These are phyloP conservation scores for Debaryomyces sp. DNA, from an alignment of 1,139 yeast species.

Conservation along the genomic window DNA sequence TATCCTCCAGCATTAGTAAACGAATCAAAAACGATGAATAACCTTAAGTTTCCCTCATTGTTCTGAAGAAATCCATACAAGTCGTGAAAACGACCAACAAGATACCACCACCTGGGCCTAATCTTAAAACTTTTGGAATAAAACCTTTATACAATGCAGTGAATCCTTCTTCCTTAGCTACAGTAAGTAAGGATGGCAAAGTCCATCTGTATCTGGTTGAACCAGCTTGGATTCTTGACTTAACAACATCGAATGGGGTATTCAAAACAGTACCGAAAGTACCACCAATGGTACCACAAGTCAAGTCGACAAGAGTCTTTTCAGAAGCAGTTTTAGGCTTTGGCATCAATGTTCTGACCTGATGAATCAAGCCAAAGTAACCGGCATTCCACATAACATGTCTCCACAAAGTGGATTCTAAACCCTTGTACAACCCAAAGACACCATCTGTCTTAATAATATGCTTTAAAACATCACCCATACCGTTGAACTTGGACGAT, in stretches of 20 bases:
- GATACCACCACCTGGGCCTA: conserved; percentile 99
- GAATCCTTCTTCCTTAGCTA: conserved; percentile 88
- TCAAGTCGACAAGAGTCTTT: conserved; percentile 81
- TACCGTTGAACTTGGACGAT: conserved; percentile 79
- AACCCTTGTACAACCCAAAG: conserved; percentile 86
- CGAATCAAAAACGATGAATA: background rate
- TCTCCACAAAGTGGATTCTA: conserved; percentile 97
- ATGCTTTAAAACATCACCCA: conserved; percentile 77
- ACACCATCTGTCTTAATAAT: conserved; percentile 77
- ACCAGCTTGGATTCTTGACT: conserved; percentile 94
- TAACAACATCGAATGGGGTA: conserved; percentile 98
- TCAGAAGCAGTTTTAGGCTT: conserved; percentile 67
- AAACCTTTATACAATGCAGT: conserved; percentile 90
- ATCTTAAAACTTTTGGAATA: conserved; percentile 93
- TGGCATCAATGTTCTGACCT: conserved; percentile 79
- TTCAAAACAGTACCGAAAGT: conserved; percentile 90
- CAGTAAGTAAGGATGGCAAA: conserved; percentile 72
- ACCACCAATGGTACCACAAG: conserved; percentile 96
- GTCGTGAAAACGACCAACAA: conserved; percentile 92
- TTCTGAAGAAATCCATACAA: conserved; percentile 92
- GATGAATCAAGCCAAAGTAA: conserved; percentile 93
- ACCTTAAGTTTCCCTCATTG: conserved; percentile 42
- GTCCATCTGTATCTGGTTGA: conserved; percentile 91
- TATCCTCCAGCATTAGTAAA: background rate
- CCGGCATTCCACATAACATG: conserved; percentile 98